Evolutionary conservation across 1,284 basidiomycete genomes (phyloP), one percentile per base, ranked within the genome.

Genomic region (Trametes sp.): DNA sequence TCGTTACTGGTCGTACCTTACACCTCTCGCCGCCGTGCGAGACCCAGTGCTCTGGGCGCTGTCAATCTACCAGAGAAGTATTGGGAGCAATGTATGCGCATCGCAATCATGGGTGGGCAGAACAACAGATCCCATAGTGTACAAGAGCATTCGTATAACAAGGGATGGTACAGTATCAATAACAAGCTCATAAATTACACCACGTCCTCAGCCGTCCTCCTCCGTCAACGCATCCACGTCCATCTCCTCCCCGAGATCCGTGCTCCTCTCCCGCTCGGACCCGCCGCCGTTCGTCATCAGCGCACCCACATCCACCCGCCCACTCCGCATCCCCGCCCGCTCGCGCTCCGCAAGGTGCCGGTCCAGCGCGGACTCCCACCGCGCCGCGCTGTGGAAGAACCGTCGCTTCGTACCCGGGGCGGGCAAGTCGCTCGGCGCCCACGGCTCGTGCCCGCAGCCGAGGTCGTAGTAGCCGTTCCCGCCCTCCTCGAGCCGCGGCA

Each of bases 301-400:
- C 38, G 21, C 42, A 21, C 48, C 53, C 9, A 64, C 19, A 38
- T 57, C 53, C 11, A 59, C 14, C 28, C 42, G 42, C 26, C 44
- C 59, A 31, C 57, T 54, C 41, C 49, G 24, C 21, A 46, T 33
- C 2, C 66, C 66, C 31, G 66, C 58, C 8, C 61, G 55, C 59
- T 63, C 60, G 19, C 66, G 35, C 59, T 65, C 66, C 26, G 46
- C 24, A 3, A 60, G 16, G 10, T 72, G 65, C 49, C 55, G 63
- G 36, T 70, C 66, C 42, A 69, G 38, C 23, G 38, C 49, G 9
- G 69, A 61, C 55, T 83, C 81, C 83, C 81, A 83, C 19, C 70
- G 73, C 13, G 78, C 76, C 6, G 68, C 67, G 44, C 82, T 85
- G 64, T 84, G 81, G 77, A 90, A 90, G 75, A 90, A 90, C 51